Percentiles rank a stretch among this genome's conserved stretches.
These are phyloP conservation scores for Aquilaria malaccensis DNA, from an alignment of 345 rosid genomes.

Conservation along the genomic window DNA sequence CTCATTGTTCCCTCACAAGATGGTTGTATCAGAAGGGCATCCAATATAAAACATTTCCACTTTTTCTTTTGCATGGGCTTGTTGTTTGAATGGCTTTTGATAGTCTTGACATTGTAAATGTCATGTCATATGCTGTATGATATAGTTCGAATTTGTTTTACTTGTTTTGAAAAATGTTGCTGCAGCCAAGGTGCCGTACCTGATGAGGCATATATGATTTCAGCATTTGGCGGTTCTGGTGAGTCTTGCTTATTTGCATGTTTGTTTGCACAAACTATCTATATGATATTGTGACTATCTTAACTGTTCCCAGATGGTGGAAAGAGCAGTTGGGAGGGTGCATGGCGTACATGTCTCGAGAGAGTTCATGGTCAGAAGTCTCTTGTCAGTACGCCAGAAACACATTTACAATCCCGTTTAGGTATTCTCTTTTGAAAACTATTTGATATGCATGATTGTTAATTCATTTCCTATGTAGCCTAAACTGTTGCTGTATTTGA, in stretches of 20 bases:
- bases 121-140: too few species aligned
- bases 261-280: conserved; percentile 5
- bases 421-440: conserved; percentile 32
- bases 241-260: conserved; percentile 17
- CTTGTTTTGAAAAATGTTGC: conserved; percentile 10
- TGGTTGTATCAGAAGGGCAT: too few species aligned
- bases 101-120: too few species aligned
- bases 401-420: conserved; percentile 59
- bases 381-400: conserved; percentile 41
- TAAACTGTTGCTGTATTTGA: conserved; percentile 8
- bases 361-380: conserved; percentile 52
- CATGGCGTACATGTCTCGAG: conserved; percentile 61
- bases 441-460: neutral
- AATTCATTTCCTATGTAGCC: neutral
- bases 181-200: conserved; percentile 89
- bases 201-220: conserved; percentile 93
- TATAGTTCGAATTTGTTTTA: neutral
- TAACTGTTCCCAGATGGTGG: conserved; percentile 57
- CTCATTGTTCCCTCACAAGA: too few species aligned
- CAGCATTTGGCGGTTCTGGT: conserved; percentile 98
- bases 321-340: conserved; percentile 75
- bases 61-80: too few species aligned
- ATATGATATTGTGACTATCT: conserved; percentile 13
- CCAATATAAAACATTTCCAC: too few species aligned
- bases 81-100: too few species aligned